Percentiles rank a stretch among this genome's conserved stretches.
Conservation (phyloP, 257 asterid genomes). For the Lycium barbarum region DNA sequence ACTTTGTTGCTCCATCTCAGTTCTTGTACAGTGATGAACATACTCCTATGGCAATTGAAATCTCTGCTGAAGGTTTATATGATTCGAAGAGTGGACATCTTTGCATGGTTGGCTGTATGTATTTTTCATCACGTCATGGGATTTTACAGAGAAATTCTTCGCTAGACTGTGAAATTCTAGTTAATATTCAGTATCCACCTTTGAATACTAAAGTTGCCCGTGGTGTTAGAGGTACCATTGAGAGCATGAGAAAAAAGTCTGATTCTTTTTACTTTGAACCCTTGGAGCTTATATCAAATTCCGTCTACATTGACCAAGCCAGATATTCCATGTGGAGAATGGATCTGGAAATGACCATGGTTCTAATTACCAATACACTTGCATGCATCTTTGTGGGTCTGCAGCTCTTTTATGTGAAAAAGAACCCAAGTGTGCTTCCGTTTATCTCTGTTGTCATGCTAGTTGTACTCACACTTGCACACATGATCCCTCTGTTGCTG, state of each 20-base stretch:
- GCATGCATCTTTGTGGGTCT: conserved; percentile 68
- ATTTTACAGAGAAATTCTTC: conserved; percentile 44
- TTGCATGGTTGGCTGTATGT: conserved; percentile 90
- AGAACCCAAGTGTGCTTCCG: conserved; percentile 62
- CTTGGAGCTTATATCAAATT: conserved; percentile 57
- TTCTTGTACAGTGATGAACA: conserved; percentile 57
- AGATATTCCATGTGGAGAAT: conserved; percentile 79
- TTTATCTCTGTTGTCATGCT: conserved; percentile 72
- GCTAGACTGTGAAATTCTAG: conserved; percentile 71
- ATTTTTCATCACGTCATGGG: conserved; percentile 45
- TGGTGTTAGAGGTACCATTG: conserved; percentile 65
- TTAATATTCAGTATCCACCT: conserved; percentile 67
- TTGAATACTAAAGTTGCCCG: conserved; percentile 49
- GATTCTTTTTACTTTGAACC: conserved; percentile 74
- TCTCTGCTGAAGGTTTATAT: conserved; percentile 84
- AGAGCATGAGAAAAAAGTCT: conserved; percentile 67
- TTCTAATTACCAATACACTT: conserved; percentile 76
- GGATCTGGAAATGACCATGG: conserved; percentile 91
- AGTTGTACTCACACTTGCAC: conserved; percentile 70
- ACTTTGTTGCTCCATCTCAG: conserved; percentile 46
- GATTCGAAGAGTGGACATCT: conserved; percentile 71
- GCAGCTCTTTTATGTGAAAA: conserved; percentile 74
- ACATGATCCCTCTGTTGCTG: conserved; percentile 75
- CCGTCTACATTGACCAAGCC: conserved; percentile 69
- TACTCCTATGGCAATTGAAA: conserved; percentile 47